Evolutionary conservation across 352 stramenopile species (phyloP).

Genomic region (Phytophthora sp.): DNA sequence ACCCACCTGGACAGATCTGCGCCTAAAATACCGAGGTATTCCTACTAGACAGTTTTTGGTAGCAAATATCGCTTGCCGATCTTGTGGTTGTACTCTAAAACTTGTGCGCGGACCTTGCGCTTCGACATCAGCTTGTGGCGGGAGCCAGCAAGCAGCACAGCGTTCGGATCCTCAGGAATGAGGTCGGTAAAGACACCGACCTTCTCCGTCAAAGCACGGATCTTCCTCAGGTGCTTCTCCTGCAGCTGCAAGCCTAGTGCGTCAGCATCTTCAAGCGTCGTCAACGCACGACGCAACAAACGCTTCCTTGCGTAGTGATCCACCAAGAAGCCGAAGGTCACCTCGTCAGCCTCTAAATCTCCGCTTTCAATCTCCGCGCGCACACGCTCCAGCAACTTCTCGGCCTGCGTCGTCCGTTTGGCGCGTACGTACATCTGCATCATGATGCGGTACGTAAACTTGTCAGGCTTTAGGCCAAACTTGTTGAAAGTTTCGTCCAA

Average conservation of each 20-base stretch:
- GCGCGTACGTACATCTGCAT: conserved; percentile 86
- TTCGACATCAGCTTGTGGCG: conserved; percentile 79
- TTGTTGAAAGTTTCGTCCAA: conserved; percentile 53
- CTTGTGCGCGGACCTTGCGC: conserved; percentile 73
- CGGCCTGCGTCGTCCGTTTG: conserved; percentile 62
- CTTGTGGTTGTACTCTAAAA: conserved; percentile 77
- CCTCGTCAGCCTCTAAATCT: conserved; percentile 60
- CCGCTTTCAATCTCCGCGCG: conserved; percentile 49
- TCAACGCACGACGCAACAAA: conserved; percentile 65
- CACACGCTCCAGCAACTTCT: conserved; percentile 55
- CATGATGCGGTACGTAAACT: conserved; percentile 73
- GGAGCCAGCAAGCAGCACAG: conserved; percentile 63
- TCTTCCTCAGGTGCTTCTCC: conserved; percentile 77
- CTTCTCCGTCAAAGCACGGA: conserved; percentile 64
- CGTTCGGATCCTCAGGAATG: conserved; percentile 78
- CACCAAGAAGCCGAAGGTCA: conserved; percentile 73
- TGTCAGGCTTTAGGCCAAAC: conserved; percentile 52
- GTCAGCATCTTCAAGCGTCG: conserved; percentile 70
- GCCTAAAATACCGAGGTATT: no score
- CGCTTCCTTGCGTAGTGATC: conserved; percentile 78
- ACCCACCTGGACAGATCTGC: no score
- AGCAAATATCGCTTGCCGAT: conserved; percentile 79
- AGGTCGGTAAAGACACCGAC: conserved; percentile 81
- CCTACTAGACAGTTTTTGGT: conserved; percentile 52
- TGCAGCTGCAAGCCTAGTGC: conserved; percentile 51